A percentile compares a stretch with the other conserved stretches of the same genome.
Evolutionary conservation across 768 basidiomycete genomes (phyloP).

Genomic region (Glaciozyma antarctica): DNA sequence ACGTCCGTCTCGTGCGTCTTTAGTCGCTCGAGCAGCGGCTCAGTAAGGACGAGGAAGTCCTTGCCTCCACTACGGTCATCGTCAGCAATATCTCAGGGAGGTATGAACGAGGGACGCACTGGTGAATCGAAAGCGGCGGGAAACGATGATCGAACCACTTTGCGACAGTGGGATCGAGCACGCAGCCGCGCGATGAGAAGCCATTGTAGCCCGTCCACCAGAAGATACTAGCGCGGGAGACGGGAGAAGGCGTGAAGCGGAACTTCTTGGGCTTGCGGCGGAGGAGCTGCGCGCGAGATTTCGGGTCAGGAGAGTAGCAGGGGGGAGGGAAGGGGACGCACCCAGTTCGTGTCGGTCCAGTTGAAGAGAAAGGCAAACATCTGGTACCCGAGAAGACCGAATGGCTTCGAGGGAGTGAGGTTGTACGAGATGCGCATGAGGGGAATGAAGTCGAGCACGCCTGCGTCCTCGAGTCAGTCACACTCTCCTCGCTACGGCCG

Average conservation of each 20-base stretch:
- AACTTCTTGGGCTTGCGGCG: constrained; percentile 49
- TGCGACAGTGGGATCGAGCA: constrained; percentile 40
- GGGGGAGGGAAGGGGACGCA: not conserved
- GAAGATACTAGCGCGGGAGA: constrained; percentile 42
- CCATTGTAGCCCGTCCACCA: constrained; percentile 48
- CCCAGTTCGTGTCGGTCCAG: constrained; percentile 49
- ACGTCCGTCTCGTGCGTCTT: constrained; percentile 43
- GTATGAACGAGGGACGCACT: constrained; percentile 17
- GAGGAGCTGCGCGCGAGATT: constrained; percentile 35
- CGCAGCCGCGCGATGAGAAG: constrained; percentile 45
- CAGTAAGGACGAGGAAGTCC: constrained; percentile 45
- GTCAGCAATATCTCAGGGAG: no score
- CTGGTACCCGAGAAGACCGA: constrained; percentile 43
- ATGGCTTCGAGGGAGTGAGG: constrained; percentile 43
- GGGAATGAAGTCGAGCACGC: constrained; percentile 48
- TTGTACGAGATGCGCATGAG: constrained; percentile 47
- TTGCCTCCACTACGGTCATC: constrained; percentile 40
- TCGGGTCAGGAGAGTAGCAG: not conserved
- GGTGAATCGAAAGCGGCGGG: constrained; percentile 43
- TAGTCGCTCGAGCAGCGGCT: constrained; percentile 45
- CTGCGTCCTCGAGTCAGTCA: constrained; percentile 16
- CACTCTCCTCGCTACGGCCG: not conserved
- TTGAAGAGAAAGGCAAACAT: constrained; percentile 48
- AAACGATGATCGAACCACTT: constrained; percentile 46
- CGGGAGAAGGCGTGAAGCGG: constrained; percentile 48